Base-by-base conservation (phyloP, 257 asterid genomes). In the Gentiana macrophylla region DNA sequence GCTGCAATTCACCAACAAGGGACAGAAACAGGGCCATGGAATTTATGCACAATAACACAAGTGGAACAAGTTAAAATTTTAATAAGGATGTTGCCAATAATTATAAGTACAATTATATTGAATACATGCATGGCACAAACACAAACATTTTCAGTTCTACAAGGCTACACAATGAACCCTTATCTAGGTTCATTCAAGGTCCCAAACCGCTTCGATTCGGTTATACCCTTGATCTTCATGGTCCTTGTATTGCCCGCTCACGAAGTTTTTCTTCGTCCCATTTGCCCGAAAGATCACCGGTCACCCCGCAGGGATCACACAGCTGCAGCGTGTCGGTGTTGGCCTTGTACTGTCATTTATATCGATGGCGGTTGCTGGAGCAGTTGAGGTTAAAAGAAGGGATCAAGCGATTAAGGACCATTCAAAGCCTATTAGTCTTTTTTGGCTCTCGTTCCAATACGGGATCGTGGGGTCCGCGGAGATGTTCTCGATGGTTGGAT, bases 391-490 rank as follows among this genome's bases (percentile, higher is more conserved):
- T 9, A 73, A 73, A 64, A 64, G 82, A 55, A 65, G 80, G 61
- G 68, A 76, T 36, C 74, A 44, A 44, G 73, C 80, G 11, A 6
- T 75, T 35, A 48, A 32, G 9, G 49, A 76, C 24, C 77, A 77
- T 0, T 9, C 38, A 13, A n/a, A 63, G n/a, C 74, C 83, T 3
- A 69, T 82, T 3, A 79, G 84, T 37, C 76, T 86, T 0, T 83
- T 83, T 54, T 86, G 93, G 93, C 63, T 86, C 2, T 62, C 85
- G 0, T 75, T 80, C 43, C 95, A 86, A 50, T 83, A 83, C 5
- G 87, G 83, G 0, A 60, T 86, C 0, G 79, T 83, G 8, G 95
- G 94, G n/a, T 63, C 81, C 32, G 93, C 93, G 1, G 89, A 86
- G 37, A 79, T 86, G 86, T 83, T 83, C 37, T 73, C 94, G 0